Evolutionary conservation across 495 filamentous ascomycete genomes (phyloP).

Genomic region (Pyrenopolyporus hunteri): DNA sequence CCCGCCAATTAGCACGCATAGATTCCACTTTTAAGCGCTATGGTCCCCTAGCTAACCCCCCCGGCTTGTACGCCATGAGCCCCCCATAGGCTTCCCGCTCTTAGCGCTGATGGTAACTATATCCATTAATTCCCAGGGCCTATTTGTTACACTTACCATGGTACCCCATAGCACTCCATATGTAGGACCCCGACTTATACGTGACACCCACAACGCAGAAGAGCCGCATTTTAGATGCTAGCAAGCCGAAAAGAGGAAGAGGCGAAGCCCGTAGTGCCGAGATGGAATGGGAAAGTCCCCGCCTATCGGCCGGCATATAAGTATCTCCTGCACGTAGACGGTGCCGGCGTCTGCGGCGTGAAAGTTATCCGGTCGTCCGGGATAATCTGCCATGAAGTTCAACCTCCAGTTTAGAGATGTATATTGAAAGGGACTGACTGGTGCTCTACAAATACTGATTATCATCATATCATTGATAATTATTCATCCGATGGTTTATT

Average conservation of each 20-base stretch:
- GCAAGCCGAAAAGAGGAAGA: slow-evolving; percentile 6
- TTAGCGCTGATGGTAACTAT: slow-evolving; percentile 21
- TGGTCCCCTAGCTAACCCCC: slow-evolving; percentile 1
- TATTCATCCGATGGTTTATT: no score
- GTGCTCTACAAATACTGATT: slow-evolving; percentile 23
- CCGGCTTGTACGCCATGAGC: slow-evolving; percentile 5
- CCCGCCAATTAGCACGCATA: slow-evolving; percentile 2
- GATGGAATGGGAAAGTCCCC: neutral
- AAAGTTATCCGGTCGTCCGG: slow-evolving; percentile 7
- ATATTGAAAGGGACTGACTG: neutral
- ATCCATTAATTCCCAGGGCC: neutral
- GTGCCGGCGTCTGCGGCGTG: neutral
- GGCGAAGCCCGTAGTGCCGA: slow-evolving; percentile 5
- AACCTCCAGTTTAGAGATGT: neutral
- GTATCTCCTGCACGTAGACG: neutral
- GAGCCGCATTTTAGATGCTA: slow-evolving; percentile 26
- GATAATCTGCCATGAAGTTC: neutral
- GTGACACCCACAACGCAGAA: slow-evolving; percentile 4
- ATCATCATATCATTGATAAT: no score
- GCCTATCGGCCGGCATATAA: slow-evolving; percentile 20
- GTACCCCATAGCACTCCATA: no score
- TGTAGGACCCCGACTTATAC: neutral
- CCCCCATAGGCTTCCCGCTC: slow-evolving; percentile 15
- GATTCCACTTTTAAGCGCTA: slow-evolving; percentile 20
- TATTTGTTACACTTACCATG: no score